Evolutionary conservation across 1,284 basidiomycete genomes (phyloP).

Genomic region (Ceratobasidium papillatum): DNA sequence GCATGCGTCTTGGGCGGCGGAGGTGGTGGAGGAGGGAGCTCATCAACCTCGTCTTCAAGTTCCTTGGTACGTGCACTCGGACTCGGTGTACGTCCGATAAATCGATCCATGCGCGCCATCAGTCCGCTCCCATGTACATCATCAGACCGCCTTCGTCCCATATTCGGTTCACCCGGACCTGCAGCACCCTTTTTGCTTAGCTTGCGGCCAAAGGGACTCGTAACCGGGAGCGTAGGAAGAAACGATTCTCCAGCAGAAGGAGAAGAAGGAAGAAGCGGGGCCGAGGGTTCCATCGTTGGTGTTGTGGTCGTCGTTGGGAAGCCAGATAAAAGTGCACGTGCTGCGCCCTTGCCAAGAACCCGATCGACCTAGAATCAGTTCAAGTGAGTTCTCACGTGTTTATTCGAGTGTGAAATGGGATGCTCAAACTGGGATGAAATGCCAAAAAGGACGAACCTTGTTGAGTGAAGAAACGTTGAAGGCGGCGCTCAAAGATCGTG

Average conservation of each 20-base stretch:
- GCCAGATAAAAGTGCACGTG: conserved; percentile 27
- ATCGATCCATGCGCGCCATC: conserved; percentile 25
- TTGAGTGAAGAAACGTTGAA: conserved; percentile 19
- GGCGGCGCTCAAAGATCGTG: conserved; percentile 12
- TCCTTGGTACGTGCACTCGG: conserved; percentile 8
- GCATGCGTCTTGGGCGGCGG: neutral
- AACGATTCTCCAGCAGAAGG: conserved; percentile 8
- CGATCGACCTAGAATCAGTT: conserved; percentile 31
- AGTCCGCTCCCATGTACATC: conserved; percentile 8
- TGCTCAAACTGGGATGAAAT: neutral
- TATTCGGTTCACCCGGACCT: neutral
- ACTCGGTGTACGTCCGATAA: conserved; percentile 35
- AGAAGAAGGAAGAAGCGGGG: neutral
- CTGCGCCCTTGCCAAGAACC: conserved; percentile 25
- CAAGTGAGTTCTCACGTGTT: conserved; percentile 23
- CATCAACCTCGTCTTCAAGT: conserved; percentile 22
- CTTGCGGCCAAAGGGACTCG: conserved; percentile 1
- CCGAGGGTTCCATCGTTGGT: neutral
- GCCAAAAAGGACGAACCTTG: conserved; percentile 19
- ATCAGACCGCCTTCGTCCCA: conserved; percentile 17
- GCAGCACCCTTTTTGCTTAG: conserved; percentile 35
- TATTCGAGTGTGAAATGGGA: neutral
- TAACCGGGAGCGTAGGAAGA: neutral
- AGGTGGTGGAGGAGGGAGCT: conserved; percentile 3
- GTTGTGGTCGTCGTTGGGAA: neutral